A percentile compares a stretch with the other conserved stretches of the same genome.
Evolutionary conservation across 352 stramenopile species (phyloP).

Genomic region (Globisporangium spiculum): DNA sequence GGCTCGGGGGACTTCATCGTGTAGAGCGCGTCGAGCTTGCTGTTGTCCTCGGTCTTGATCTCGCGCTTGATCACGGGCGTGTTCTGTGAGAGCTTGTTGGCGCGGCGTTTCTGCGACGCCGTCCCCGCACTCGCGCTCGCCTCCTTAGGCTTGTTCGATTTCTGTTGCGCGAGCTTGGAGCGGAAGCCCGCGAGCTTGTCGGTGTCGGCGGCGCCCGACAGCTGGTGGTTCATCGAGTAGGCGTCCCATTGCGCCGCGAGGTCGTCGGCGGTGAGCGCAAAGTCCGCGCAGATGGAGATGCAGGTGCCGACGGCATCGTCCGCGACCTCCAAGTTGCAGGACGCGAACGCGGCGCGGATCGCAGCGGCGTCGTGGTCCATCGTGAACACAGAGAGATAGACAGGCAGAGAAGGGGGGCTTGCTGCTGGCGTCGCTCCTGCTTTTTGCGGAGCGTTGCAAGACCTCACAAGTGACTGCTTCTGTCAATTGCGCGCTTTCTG

Average conservation of each 20-base stretch:
- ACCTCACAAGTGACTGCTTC: not conserved
- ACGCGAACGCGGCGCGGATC: conserved; percentile 69
- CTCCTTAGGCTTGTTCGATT: conserved; percentile 42
- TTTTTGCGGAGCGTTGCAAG: not conserved
- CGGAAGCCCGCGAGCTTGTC: conserved; percentile 70
- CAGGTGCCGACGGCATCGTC: conserved; percentile 66
- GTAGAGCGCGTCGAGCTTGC: conserved; percentile 61
- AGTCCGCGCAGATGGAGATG: conserved; percentile 71
- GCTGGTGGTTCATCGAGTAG: conserved; percentile 85
- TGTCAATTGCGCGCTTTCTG: not conserved
- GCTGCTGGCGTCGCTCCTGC: not conserved
- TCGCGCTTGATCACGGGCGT: conserved; percentile 75
- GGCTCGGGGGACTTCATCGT: conserved; percentile 69
- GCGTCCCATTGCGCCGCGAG: conserved; percentile 81
- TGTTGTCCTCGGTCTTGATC: conserved; percentile 41
- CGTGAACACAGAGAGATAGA: not conserved
- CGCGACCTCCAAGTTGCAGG: conserved; percentile 72
- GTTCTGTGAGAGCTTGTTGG: conserved; percentile 32
- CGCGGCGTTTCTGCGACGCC: conserved; percentile 46
- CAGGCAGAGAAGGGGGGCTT: not conserved
- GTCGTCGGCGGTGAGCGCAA: conserved; percentile 71
- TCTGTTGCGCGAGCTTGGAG: conserved; percentile 63
- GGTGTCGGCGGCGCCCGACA: conserved; percentile 47
- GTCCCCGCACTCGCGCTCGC: not conserved
- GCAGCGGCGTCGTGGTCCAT: conserved; percentile 59